Evolutionary conservation across 2,329 filamentous ascomycete genomes (phyloP), one percentile per base, ranked within the genome.

Genomic region (Daldinia sp.): DNA sequence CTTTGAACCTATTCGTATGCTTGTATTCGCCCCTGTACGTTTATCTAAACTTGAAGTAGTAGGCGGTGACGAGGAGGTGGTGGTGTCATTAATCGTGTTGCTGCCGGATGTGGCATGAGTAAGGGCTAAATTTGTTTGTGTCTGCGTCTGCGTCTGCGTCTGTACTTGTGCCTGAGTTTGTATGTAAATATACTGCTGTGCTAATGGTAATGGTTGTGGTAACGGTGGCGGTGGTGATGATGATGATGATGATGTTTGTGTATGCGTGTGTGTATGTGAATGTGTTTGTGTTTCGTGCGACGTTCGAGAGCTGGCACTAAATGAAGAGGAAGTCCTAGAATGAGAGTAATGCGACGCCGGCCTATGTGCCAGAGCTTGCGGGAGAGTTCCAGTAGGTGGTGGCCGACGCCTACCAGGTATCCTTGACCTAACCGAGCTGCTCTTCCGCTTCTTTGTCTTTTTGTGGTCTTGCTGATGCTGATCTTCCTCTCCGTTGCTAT

Each of bases 381-480:
- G 60, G 57, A 67, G 57, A 28, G 57, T 69, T 62, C 65, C 61
- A 60, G 71, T 65, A n/a, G 73, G 74, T 53, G 69, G 62, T 63
- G 73, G 66, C 39, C 71, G 69, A 66, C 74, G 69, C 65, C 65
- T 67, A 44, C 72, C 66, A 53, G 73, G 71, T 63, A 72, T 74
- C 62, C 71, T 72, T 56, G 74, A 73, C 50, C 72, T 69, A 59
- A 69, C 64, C 42, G 71, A 60, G 56, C 69, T 70, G 33, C 62
- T 57, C 58, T 71, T 65, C 10, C 55, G 51, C n/a, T 70, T 65
- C 44, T 63, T 63, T n/a, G 42, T 63, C 57, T 65, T 67, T 56
- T 66, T 62, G n/a, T 57, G 53, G n/a, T 35, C 53, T 48, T 72
- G 48, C 15, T 57, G 51, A 51, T 56, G 48, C 4, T 58, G 62